Conservation (phyloP, 2,329 filamentous ascomycete species). For the Pseudogymnoascus sp. region DNA sequence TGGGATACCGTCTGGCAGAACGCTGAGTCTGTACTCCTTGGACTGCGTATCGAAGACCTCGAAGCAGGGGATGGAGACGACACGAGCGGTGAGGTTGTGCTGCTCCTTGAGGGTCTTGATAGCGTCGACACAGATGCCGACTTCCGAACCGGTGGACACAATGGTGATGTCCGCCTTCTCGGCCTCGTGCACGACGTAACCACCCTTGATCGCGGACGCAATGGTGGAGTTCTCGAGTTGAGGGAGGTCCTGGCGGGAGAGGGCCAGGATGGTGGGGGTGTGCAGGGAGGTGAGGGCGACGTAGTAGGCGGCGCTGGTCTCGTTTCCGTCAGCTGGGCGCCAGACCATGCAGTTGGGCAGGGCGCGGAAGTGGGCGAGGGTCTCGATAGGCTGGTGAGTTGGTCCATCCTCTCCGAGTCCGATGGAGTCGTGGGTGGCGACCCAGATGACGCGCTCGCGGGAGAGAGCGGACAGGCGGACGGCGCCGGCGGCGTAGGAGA, state of each 20-base stretch:
- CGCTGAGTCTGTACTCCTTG: constrained; percentile 91
- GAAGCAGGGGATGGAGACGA: constrained; percentile 93
- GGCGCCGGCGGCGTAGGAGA: constrained; percentile 92
- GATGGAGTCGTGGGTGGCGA: constrained; percentile 98
- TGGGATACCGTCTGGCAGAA: constrained; percentile 90
- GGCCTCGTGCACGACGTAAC: constrained; percentile 81
- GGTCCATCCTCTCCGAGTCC: constrained; percentile 98
- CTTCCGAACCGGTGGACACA: constrained; percentile 92
- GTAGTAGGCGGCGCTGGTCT: constrained; percentile 97
- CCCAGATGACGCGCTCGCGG: constrained; percentile 84
- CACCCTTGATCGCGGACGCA: constrained; percentile 86
- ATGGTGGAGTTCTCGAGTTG: constrained; percentile 93
- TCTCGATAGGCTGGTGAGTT: constrained; percentile 99
- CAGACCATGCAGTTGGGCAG: constrained; percentile 99
- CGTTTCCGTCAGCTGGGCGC: constrained; percentile 97
- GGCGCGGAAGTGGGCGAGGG: constrained; percentile 94
- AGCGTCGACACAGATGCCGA: constrained; percentile 86
- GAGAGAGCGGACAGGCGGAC: constrained; percentile 91
- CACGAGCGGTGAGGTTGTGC: constrained; percentile 77
- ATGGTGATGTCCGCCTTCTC: constrained; percentile 81
- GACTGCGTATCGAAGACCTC: constrained; percentile 91
- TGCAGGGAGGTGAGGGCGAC: constrained; percentile 80
- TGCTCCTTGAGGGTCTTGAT: constrained; percentile 87
- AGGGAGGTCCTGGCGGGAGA: constrained; percentile 96
- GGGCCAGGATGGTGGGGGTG: constrained; percentile 86